These are phyloP conservation scores for Triticum aestivum DNA, from an alignment of 176 grass and related monocot genomes.

Conservation along the genomic window DNA sequence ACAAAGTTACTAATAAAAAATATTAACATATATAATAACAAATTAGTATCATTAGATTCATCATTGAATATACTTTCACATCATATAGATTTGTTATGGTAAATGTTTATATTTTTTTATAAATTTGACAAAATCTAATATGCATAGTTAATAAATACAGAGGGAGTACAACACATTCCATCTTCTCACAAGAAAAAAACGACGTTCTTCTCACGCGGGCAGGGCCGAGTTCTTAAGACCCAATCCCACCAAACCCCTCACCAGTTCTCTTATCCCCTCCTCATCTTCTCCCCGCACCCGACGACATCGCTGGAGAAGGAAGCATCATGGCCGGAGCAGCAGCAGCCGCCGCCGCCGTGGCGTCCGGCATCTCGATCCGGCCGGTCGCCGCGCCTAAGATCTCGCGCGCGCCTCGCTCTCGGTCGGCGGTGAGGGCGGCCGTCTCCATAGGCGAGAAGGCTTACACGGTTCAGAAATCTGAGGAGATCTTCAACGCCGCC, in stretches of 20 bases:
- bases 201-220: neutral
- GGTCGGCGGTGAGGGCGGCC: constrained; percentile 43
- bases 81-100: too few species aligned
- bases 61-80: too few species aligned
- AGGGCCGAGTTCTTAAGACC: neutral
- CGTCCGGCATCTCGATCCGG: constrained; percentile 6
- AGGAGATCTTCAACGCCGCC: constrained; percentile 87
- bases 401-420: neutral
- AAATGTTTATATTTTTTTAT: too few species aligned
- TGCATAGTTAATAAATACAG: too few species aligned
- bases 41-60: too few species aligned
- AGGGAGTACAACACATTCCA: neutral
- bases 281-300: neutral
- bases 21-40: too few species aligned
- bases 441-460: constrained; percentile 61
- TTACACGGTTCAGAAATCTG: constrained; percentile 58
- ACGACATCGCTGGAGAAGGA: neutral
- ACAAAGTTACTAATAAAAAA: too few species aligned
- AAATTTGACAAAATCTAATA: too few species aligned
- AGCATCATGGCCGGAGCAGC: constrained; percentile 19
- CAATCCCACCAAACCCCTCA: constrained; percentile 17
- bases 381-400: neutral
- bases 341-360: neutral
- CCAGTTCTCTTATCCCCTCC: constrained; percentile 16
- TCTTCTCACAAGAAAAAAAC: neutral